A percentile compares a stretch with the other conserved stretches of the same genome.
Conservation (phyloP, 2,329 filamentous ascomycete species). For the Fusarium metavorans region DNA sequence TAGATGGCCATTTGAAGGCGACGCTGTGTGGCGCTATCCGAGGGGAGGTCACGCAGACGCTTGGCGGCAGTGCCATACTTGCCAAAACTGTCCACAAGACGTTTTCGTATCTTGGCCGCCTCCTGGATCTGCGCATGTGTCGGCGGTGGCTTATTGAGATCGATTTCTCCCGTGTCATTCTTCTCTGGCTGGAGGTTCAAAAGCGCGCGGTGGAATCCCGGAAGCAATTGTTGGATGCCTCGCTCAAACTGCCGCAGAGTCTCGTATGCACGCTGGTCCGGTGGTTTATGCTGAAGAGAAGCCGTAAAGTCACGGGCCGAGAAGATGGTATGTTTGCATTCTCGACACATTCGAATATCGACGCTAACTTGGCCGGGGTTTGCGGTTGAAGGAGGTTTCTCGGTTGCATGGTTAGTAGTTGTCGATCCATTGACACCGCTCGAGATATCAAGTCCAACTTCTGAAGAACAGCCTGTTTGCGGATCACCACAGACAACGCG, state of each 20-base stretch:
- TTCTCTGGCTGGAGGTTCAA: constrained; percentile 73
- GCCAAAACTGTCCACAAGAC: constrained; percentile 87
- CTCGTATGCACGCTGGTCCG: constrained; percentile 83
- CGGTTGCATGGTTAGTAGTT: constrained; percentile 51
- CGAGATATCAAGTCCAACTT: constrained; percentile 84
- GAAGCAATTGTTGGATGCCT: constrained; percentile 84
- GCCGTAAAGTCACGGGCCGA: constrained; percentile 80
- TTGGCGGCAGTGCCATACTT: constrained; percentile 88
- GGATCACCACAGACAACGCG: constrained; percentile 92
- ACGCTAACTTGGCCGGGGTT: constrained; percentile 70
- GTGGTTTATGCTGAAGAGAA: constrained; percentile 74
- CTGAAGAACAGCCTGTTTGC: constrained; percentile 84
- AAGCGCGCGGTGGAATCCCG: constrained; percentile 85
- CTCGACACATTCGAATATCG: constrained; percentile 91
- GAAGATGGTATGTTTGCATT: constrained; percentile 77
- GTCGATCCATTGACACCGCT: constrained; percentile 52
- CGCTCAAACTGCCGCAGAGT: constrained; percentile 89
- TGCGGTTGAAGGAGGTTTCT: constrained; percentile 51
- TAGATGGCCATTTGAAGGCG: constrained; percentile 86
- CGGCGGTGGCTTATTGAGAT: constrained; percentile 58
- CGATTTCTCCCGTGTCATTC: constrained; percentile 52
- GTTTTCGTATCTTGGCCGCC: constrained; percentile 88
- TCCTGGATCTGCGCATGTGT: constrained; percentile 80
- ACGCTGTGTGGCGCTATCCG: constrained; percentile 77
- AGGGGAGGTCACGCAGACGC: constrained; percentile 82